Evolutionary conservation across 1,139 yeast genomes (phyloP).

Genomic region (Yueomyces sp.): DNA sequence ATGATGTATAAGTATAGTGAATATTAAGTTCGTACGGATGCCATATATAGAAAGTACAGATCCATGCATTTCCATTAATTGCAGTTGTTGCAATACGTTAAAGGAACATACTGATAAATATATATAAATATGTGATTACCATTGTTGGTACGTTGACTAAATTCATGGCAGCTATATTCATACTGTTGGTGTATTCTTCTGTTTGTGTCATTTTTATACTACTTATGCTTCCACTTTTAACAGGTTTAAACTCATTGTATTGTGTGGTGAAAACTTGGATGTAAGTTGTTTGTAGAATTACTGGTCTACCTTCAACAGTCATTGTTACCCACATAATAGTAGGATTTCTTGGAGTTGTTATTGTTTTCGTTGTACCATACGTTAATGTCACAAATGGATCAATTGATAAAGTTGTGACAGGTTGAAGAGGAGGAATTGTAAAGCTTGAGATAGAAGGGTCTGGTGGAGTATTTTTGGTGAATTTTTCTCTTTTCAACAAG

Average conservation of each 20-base stretch:
- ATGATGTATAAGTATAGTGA: too few relatives aligned
- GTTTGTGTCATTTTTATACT: neutral
- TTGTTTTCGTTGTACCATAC: conserved; percentile 1
- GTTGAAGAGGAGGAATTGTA: neutral
- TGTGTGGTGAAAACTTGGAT: conserved; percentile 1
- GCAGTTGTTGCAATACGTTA: neutral
- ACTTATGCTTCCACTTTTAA: neutral
- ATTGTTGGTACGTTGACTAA: neutral
- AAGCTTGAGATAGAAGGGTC: neutral
- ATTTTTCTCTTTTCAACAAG: too few relatives aligned
- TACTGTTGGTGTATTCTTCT: neutral
- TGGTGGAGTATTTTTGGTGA: too few relatives aligned
- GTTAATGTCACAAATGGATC: conserved; percentile 1
- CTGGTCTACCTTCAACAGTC: neutral
- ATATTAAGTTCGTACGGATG: too few relatives aligned
- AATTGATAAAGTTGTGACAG: neutral
- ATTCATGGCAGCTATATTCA: neutral
- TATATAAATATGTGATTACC: neutral
- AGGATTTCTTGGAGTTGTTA: conserved; percentile 1
- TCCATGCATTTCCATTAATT: too few relatives aligned
- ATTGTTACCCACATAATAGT: conserved; percentile 2
- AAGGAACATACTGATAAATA: neutral
- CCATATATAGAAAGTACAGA: too few relatives aligned
- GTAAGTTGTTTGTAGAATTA: neutral
- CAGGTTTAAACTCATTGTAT: neutral